Evolutionary conservation across 2,329 filamentous ascomycete genomes (phyloP).

Genomic region (Metarhizium robertsii): DNA sequence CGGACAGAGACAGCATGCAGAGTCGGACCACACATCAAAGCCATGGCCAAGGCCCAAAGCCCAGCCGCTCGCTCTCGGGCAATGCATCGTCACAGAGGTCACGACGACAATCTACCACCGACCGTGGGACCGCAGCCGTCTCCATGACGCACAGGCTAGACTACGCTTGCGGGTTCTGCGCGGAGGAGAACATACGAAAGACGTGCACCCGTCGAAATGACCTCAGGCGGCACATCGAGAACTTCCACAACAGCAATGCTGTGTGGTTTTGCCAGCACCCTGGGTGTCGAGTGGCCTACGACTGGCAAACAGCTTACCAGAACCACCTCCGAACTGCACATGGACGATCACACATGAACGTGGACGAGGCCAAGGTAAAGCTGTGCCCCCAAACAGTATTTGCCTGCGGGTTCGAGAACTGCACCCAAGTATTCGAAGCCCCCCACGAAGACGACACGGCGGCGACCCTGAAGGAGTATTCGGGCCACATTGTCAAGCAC

Average conservation of each 20-base stretch:
- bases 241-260: slow-evolving; percentile 37
- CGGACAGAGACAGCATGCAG: not conserved
- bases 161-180: slow-evolving; percentile 21
- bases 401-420: slow-evolving; percentile 37
- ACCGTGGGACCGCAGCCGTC: not conserved
- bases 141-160: slow-evolving; percentile 14
- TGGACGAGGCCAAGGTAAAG: slow-evolving; percentile 32
- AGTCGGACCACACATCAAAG: not conserved
- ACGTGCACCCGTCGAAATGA: slow-evolving; percentile 23
- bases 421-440: slow-evolving; percentile 34
- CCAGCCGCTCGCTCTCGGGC: not conserved
- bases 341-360: slow-evolving; percentile 29
- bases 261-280: slow-evolving; percentile 36
- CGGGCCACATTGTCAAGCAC: slow-evolving; percentile 36
- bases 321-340: slow-evolving; percentile 35
- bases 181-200: slow-evolving; percentile 19
- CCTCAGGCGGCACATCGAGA: slow-evolving; percentile 38
- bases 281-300: slow-evolving; percentile 34
- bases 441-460: slow-evolving; percentile 28
- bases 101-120: not conserved
- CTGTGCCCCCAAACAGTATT: slow-evolving; percentile 38
- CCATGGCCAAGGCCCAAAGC: not conserved
- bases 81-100: not conserved
- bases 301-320: slow-evolving; percentile 39
- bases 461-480: slow-evolving; percentile 33